Conservation (phyloP, 192 early-diverging fungal species). For the Phlyctochytrium arcticum region DNA sequence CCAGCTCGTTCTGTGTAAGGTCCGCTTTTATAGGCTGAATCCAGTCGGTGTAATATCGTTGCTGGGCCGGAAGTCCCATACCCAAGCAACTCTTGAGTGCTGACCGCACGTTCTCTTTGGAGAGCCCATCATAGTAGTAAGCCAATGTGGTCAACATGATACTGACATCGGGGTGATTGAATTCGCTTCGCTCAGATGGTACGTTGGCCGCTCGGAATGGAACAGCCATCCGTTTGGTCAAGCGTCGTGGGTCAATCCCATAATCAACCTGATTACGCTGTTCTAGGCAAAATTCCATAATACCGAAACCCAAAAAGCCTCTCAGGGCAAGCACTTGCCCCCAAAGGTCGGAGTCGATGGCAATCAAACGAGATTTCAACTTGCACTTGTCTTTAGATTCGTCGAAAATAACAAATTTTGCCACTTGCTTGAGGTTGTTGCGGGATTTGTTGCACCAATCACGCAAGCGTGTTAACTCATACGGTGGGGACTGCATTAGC, state of each 20-base stretch:
- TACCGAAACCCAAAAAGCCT: slow-evolving; percentile 11
- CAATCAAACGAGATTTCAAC: too few relatives aligned
- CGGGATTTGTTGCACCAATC: too few relatives aligned
- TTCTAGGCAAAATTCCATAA: slow-evolving; percentile 16
- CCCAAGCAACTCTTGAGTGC: neutral
- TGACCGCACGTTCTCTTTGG: neutral
- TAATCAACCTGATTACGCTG: slow-evolving; percentile 15
- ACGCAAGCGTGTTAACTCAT: too few relatives aligned
- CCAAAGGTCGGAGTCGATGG: too few relatives aligned
- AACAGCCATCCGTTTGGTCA: slow-evolving; percentile 15
- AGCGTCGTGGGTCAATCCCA: slow-evolving; percentile 2
- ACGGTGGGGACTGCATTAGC: too few relatives aligned
- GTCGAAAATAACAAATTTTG: too few relatives aligned
- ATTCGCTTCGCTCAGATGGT: slow-evolving; percentile 18
- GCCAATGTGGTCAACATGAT: slow-evolving; percentile 10
- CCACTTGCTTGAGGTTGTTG: too few relatives aligned
- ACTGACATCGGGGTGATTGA: slow-evolving; percentile 9
- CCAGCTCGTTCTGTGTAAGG: neutral
- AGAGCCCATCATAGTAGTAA: slow-evolving; percentile 20
- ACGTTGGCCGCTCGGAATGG: slow-evolving; percentile 13
- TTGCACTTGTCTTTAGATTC: too few relatives aligned
- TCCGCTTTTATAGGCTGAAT: neutral
- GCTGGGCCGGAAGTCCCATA: neutral
- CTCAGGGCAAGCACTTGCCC: slow-evolving; percentile 11
- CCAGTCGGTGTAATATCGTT: slow-evolving; percentile 1